phyloP scores from a whole-genome alignment of 805 yeast genomes.

The Saturnispora zaruensis region DNA sequence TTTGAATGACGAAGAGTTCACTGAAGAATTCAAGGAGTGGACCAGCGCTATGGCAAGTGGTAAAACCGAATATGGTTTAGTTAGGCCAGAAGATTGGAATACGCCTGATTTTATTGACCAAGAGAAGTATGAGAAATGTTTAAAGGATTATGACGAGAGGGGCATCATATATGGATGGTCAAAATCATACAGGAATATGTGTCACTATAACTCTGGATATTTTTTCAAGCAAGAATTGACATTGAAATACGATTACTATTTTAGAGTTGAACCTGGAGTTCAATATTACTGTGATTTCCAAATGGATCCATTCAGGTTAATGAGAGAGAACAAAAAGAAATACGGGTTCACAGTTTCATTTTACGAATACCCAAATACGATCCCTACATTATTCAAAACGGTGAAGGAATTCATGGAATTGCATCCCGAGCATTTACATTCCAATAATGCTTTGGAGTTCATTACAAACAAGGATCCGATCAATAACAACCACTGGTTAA shows the following conservation, averaged over 20 bases:
- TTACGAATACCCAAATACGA: constrained; percentile 75
- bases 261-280: constrained; percentile 93
- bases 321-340: constrained; percentile 67
- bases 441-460: constrained; percentile 53
- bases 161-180: constrained; percentile 59
- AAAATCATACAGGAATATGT: constrained; percentile 80
- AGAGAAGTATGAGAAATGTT: constrained; percentile 39
- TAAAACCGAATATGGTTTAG: constrained; percentile 54
- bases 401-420: constrained; percentile 53
- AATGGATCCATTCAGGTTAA: constrained; percentile 77
- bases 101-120: constrained; percentile 64
- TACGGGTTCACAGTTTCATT: constrained; percentile 85
- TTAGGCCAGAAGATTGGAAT: constrained; percentile 69
- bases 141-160: constrained; percentile 36
- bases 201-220: constrained; percentile 86
- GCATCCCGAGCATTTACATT: constrained; percentile 55
- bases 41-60: constrained; percentile 60
- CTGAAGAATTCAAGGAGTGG: constrained; percentile 50
- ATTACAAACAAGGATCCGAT: constrained; percentile 46
- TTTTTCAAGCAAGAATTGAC: constrained; percentile 75
- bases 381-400: constrained; percentile 75
- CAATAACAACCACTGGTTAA: constrained; percentile 31
- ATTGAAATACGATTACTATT: constrained; percentile 74
- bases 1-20: constrained; percentile 65
- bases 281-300: constrained; percentile 81